Percentiles rank a stretch among this genome's conserved stretches.
Evolutionary conservation across 179 eudicot genomes (phyloP).

Genomic region (Spinacia oleracea): DNA sequence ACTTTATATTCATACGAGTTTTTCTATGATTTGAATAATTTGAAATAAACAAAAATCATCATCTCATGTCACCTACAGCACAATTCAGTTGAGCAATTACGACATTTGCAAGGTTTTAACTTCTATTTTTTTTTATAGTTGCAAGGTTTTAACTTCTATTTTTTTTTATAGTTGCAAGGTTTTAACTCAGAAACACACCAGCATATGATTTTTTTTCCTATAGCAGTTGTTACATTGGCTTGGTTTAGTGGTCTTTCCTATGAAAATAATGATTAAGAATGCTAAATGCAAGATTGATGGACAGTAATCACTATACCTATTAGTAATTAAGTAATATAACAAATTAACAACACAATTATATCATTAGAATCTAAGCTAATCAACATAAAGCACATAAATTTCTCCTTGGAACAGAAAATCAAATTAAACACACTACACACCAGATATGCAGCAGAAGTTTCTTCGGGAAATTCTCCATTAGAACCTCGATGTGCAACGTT

Average conservation of each 20-base stretch:
- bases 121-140: too few species aligned
- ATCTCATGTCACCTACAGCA: not conserved
- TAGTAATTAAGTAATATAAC: not conserved
- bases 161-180: too few species aligned
- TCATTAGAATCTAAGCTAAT: not conserved
- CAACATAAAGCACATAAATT: not conserved
- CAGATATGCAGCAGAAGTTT: constrained; percentile 81
- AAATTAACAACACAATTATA: not conserved
- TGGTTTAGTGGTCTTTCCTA: not conserved
- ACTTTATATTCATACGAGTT: not conserved
- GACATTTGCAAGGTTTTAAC: not conserved
- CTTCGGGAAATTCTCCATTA: constrained; percentile 97
- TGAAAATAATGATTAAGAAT: not conserved
- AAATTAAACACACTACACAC: constrained; percentile 36
- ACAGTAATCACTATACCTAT: too few species aligned
- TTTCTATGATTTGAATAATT: not conserved
- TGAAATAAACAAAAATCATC: not conserved
- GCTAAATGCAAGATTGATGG: not conserved
- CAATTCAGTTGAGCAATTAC: not conserved
- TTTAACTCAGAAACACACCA: not conserved
- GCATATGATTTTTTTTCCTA: not conserved
- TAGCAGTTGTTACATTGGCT: not conserved
- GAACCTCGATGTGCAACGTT: constrained; percentile 96
- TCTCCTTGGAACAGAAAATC: not conserved
- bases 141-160: not conserved